These are phyloP conservation scores for Pinguiococcus pyrenoidosus DNA, from an alignment of 108 stramenopile genomes.

Conservation along the genomic window DNA sequence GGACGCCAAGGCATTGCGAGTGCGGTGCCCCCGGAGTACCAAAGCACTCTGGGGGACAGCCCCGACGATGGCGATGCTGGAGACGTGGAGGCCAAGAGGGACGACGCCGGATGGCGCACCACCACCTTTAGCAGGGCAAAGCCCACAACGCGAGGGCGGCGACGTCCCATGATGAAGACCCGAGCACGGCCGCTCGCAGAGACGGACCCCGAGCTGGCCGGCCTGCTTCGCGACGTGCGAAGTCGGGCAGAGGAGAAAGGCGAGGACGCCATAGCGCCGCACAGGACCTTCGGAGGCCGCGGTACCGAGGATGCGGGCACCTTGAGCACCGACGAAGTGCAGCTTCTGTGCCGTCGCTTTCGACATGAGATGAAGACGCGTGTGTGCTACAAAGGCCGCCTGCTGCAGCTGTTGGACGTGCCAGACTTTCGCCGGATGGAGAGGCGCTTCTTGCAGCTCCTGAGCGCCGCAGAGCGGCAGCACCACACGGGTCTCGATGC, in stretches of 20 bases:
- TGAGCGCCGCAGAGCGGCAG: conserved; percentile 3
- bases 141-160: too few species aligned
- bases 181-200: conserved; percentile 40
- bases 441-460: neutral
- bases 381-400: conserved; percentile 22
- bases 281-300: too few species aligned
- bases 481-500: too few species aligned
- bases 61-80: neutral
- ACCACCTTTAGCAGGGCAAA: too few species aligned
- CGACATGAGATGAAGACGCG: neutral
- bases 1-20: too few species aligned
- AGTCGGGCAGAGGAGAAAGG: too few species aligned
- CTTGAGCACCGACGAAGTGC: conserved; percentile 20
- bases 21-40: too few species aligned
- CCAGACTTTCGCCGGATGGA: conserved; percentile 7
- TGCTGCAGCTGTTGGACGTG: conserved; percentile 30
- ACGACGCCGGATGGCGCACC: too few species aligned
- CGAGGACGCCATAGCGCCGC: too few species aligned
- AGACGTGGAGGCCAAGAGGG: neutral
- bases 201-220: conserved; percentile 30
- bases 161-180: too few species aligned
- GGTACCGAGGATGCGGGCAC: too few species aligned
- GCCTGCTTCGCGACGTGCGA: too few species aligned
- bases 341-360: neutral
- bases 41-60: neutral